Base-by-base conservation (phyloP, 345 rosid genomes). In the Eucalyptus lansdowneana region DNA sequence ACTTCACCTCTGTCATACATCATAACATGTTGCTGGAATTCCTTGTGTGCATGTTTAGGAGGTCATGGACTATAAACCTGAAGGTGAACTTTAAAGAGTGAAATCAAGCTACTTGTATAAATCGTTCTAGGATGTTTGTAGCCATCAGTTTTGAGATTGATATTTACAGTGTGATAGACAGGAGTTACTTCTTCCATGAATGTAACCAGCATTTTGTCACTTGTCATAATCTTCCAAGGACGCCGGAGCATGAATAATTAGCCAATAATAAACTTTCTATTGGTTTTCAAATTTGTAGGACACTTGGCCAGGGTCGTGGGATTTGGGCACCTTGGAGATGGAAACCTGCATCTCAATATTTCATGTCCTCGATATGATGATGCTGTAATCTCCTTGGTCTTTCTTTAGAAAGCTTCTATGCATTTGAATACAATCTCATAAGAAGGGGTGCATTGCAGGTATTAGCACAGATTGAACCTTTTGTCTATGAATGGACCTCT, bases 271-370 rank as follows among this genome's bases (percentile, higher is more conserved):
- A n/a, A 56, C 69, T 42, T 85, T n/a, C 17, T 87, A 69, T 54
- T 86, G 62, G 80, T 50, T 76, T 25, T 85, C 40, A 44, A 86
- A 60, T 87, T 89, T 88, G 89, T 91, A 98, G 99, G 96, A 91
- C 91, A 92, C 88, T 93, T 90, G 72, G 99, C 96, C 45, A 94
- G 91, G 90, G 99, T 96, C 16, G 91, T 96, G 92, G 99, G 93
- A 89, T 97, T 95, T 88, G 99, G 99, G 89, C 99, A 98, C 92
- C 98, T 98, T 27, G 99, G 99, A 87, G 99, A 98, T 29, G 96
- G 98, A 47, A 98, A 98, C 93, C 93, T 98, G 90, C 99, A 98
- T 92, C 97, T 98, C 50, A 97, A 98, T 91, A 90, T 98, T 91
- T 98, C 98, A 62, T 94, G 96, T 14, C 91, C 94, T 37, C 92